Percentiles rank a stretch among this genome's conserved stretches.
Conservation (phyloP, 495 filamentous ascomycete genomes). For the Trichodelitschia bisporula region DNA sequence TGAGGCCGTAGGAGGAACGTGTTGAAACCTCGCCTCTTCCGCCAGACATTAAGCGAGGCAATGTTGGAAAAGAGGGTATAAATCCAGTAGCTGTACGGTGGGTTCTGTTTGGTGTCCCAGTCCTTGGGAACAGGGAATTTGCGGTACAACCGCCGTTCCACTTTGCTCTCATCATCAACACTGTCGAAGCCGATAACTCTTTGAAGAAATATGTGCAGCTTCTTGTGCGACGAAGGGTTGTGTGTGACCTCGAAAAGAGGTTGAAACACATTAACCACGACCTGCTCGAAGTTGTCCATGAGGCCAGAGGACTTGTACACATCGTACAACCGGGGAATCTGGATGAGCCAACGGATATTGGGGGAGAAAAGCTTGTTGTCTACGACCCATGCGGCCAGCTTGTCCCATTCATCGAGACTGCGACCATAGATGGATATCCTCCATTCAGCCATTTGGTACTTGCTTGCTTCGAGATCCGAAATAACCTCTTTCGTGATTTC, state of each 20-base stretch:
- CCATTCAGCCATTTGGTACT: conserved; percentile 99
- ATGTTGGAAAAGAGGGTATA: conserved; percentile 94
- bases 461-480: conserved; percentile 91
- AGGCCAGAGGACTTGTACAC: conserved; percentile 74
- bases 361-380: conserved; percentile 96
- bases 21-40: conserved; percentile 80
- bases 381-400: conserved; percentile 91
- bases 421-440: conserved; percentile 91
- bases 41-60: conserved; percentile 72
- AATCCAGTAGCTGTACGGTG: conserved; percentile 96
- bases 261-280: conserved; percentile 78
- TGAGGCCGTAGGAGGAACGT: conserved; percentile 86
- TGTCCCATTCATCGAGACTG: conserved; percentile 88
- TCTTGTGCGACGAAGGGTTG: conserved; percentile 64
- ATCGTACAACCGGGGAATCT: conserved; percentile 83
- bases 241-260: conserved; percentile 88
- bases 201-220: conserved; percentile 86
- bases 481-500: conserved; percentile 98
- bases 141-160: conserved; percentile 67
- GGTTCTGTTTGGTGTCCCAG: conserved; percentile 84
- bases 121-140: conserved; percentile 79
- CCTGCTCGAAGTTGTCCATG: conserved; percentile 74
- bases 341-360: conserved; percentile 93
- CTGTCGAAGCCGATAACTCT: conserved; percentile 91
- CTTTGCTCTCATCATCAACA: conserved; percentile 95